A percentile compares a stretch with the other conserved stretches of the same genome.
Conservation (phyloP, 2,329 filamentous ascomycete species). For the Cytospora mali region DNA sequence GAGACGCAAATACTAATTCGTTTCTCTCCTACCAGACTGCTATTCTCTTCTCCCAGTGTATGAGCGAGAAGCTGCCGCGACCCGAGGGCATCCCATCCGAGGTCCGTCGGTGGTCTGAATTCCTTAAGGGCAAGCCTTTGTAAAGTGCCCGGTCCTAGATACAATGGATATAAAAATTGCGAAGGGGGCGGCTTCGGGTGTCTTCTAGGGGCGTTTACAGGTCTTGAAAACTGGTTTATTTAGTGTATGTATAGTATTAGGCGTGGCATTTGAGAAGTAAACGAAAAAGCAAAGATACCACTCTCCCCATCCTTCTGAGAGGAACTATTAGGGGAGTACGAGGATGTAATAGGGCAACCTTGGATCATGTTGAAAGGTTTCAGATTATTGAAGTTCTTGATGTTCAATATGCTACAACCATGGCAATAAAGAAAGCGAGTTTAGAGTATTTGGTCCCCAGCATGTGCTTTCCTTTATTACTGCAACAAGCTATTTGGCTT, state of each 20-base stretch:
- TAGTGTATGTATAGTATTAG: slow-evolving; percentile 18
- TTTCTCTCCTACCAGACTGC: slow-evolving; percentile 67
- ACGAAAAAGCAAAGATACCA: slow-evolving; percentile 21
- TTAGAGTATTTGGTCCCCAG: not conserved
- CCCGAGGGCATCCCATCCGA: slow-evolving; percentile 86
- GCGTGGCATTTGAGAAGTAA: slow-evolving; percentile 15
- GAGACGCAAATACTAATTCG: slow-evolving; percentile 36
- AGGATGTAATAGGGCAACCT: slow-evolving; percentile 1
- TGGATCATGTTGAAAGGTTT: not conserved
- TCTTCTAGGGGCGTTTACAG: slow-evolving; percentile 24
- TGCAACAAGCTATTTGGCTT: no score
- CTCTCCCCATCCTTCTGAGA: slow-evolving; percentile 6
- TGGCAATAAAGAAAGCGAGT: not conserved
- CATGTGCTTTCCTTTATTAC: no score
- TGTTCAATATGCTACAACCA: not conserved
- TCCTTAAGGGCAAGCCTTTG: slow-evolving; percentile 83
- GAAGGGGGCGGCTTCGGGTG: slow-evolving; percentile 5
- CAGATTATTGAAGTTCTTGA: not conserved
- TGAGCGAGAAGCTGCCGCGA: slow-evolving; percentile 93
- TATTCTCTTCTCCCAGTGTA: slow-evolving; percentile 92
- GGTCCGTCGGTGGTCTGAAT: slow-evolving; percentile 93
- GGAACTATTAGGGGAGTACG: slow-evolving; percentile 3
- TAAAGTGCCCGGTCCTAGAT: slow-evolving; percentile 45
- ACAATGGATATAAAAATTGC: slow-evolving; percentile 14
- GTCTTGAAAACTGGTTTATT: slow-evolving; percentile 18